These are phyloP conservation scores for Eimeria tenella DNA, from an alignment of 169 alveolate species.

Conservation along the genomic window DNA sequence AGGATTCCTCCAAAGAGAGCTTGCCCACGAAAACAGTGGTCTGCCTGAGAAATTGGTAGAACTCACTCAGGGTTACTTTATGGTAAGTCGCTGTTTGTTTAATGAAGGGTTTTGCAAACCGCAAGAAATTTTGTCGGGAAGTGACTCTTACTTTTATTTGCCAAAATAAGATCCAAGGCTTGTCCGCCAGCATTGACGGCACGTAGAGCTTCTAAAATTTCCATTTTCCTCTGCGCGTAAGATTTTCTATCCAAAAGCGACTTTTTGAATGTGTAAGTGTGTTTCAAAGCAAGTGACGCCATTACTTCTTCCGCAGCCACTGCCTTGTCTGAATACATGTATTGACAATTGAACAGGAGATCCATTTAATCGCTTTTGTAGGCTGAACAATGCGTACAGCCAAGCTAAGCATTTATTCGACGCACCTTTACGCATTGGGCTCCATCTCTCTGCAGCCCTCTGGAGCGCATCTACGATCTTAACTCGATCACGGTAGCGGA, in stretches of 20 bases:
- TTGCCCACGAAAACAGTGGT: slow-evolving; percentile 61
- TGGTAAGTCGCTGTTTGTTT: neutral
- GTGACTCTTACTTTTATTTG: slow-evolving; percentile 3
- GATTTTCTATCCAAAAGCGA: neutral
- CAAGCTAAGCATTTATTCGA: no score
- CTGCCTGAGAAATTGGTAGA: slow-evolving; percentile 7
- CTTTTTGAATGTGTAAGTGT: neutral
- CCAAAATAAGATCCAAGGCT: slow-evolving; percentile 55
- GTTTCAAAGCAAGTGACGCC: slow-evolving; percentile 15
- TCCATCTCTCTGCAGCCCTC: slow-evolving; percentile 38
- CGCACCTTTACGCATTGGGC: slow-evolving; percentile 34
- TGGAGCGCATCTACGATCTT: slow-evolving; percentile 34
- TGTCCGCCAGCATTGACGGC: slow-evolving; percentile 59
- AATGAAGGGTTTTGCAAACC: neutral
- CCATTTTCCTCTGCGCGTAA: neutral
- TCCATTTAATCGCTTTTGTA: neutral
- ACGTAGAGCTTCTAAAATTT: neutral
- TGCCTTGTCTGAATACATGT: slow-evolving; percentile 50
- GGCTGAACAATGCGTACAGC: no score
- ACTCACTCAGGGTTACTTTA: neutral
- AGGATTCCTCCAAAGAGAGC: slow-evolving; percentile 61
- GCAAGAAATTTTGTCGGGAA: neutral
- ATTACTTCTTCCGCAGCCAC: slow-evolving; percentile 60
- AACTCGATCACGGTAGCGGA: slow-evolving; percentile 27
- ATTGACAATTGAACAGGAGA: neutral